Percentiles rank a stretch among this genome's conserved stretches.
Conservation (phyloP, 2,329 filamentous ascomycete genomes). For the Furcasterigmium furcatum region DNA sequence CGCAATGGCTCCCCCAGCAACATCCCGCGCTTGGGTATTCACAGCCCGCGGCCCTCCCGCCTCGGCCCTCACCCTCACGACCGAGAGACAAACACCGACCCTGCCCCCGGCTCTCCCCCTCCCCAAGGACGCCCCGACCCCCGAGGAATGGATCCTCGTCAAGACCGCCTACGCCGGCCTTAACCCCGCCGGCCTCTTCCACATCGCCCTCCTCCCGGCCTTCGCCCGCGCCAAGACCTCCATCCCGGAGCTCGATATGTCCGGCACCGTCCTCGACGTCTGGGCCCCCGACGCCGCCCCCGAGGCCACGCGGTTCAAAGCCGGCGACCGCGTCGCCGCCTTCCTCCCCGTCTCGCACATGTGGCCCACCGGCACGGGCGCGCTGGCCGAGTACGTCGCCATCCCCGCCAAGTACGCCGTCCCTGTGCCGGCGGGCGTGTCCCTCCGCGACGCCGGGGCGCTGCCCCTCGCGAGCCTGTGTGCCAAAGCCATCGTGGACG, state of each 20-base stretch:
- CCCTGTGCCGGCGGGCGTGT: constrained; percentile 23
- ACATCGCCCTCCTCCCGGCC: constrained; percentile 35
- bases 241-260: constrained; percentile 40
- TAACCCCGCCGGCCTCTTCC: constrained; percentile 39
- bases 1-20: neutral
- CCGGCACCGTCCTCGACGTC: constrained; percentile 32
- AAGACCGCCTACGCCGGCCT: constrained; percentile 39
- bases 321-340: constrained; percentile 32
- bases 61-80: constrained; percentile 19
- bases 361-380: constrained; percentile 29
- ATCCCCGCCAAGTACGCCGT: constrained; percentile 28
- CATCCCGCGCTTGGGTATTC: neutral
- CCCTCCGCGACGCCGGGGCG: constrained; percentile 29
- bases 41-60: neutral
- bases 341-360: constrained; percentile 29
- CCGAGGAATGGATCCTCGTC: constrained; percentile 34
- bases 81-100: constrained; percentile 13
- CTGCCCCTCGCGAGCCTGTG: constrained; percentile 30
- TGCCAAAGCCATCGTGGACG: constrained; percentile 32
- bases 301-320: constrained; percentile 14
- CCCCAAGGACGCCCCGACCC: constrained; percentile 18
- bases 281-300: constrained; percentile 21
- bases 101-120: constrained; percentile 22
- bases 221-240: constrained; percentile 28
- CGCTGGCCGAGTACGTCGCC: constrained; percentile 34